Percentiles rank a stretch among this genome's conserved stretches.
Evolutionary conservation across 768 basidiomycete species (phyloP).

Genomic region (Russula abietina): DNA sequence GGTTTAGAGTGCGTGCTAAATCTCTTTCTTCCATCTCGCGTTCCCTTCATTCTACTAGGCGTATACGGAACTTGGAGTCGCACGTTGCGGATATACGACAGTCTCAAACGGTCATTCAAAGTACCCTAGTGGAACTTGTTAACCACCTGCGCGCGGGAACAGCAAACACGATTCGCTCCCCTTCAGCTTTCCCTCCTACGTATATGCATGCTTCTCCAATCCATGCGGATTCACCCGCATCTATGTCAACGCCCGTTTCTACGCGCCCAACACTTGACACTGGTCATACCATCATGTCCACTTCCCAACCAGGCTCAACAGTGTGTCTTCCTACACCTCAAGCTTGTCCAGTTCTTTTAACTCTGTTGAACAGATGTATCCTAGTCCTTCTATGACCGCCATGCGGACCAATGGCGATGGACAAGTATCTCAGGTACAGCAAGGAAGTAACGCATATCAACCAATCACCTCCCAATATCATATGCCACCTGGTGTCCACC

Average conservation of each 20-base stretch:
- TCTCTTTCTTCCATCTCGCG: neutral
- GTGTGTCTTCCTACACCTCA: slow-evolving; percentile 25
- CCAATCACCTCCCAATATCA: slow-evolving; percentile 14
- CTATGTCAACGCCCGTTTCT: slow-evolving; percentile 37
- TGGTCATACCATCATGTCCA: slow-evolving; percentile 27
- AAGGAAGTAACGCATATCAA: slow-evolving; percentile 15
- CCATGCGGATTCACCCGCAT: slow-evolving; percentile 48
- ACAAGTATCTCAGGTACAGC: slow-evolving; percentile 11
- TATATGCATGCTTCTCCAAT: slow-evolving; percentile 65
- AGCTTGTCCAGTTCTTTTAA: neutral
- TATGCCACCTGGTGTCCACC: slow-evolving; percentile 9
- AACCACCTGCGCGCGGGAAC: slow-evolving; percentile 60
- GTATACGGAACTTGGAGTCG: slow-evolving; percentile 81
- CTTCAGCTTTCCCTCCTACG: slow-evolving; percentile 50
- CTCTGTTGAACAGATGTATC: slow-evolving; percentile 17
- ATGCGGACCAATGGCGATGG: slow-evolving; percentile 6
- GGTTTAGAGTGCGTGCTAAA: slow-evolving; percentile 67
- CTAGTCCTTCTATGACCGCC: slow-evolving; percentile 9
- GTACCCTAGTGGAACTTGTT: slow-evolving; percentile 73
- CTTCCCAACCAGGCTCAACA: slow-evolving; percentile 28
- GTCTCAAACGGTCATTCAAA: slow-evolving; percentile 70
- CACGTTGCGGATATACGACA: slow-evolving; percentile 81
- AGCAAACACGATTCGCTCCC: slow-evolving; percentile 51
- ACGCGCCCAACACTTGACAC: slow-evolving; percentile 28
- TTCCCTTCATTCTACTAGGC: slow-evolving; percentile 42